phyloP scores from a whole-genome alignment of 345 rosid genomes.

The Pseudoturritis turrita region DNA sequence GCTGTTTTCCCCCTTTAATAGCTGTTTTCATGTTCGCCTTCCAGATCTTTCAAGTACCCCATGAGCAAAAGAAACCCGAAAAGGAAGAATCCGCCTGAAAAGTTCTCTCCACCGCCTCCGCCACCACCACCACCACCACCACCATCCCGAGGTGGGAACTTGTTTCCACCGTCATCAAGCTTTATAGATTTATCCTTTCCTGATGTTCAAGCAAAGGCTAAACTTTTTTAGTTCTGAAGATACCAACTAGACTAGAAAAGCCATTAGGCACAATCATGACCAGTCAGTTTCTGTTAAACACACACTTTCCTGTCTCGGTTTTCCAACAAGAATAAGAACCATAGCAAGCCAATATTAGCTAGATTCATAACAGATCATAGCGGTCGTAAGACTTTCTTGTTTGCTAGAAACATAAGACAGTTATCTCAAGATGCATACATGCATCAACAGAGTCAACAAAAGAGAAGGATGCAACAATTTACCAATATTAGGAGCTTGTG shows the following conservation, averaged over 20 bases:
- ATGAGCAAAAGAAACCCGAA: slow-evolving; percentile 82
- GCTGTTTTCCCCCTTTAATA: background rate
- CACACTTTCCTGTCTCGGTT: background rate
- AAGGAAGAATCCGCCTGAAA: slow-evolving; percentile 85
- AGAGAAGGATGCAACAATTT: slow-evolving; percentile 14
- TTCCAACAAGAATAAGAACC: background rate
- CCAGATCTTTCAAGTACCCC: slow-evolving; percentile 76
- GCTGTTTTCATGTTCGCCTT: slow-evolving; percentile 47
- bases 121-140: slow-evolving; percentile 81
- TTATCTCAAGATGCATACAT: background rate
- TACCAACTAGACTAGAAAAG: background rate
- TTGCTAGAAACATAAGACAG: background rate
- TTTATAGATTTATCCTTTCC: slow-evolving; percentile 53
- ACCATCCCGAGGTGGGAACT: slow-evolving; percentile 67
- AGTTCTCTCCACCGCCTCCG: slow-evolving; percentile 80
- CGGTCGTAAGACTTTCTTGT: background rate
- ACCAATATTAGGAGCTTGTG: slow-evolving; percentile 74
- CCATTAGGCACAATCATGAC: background rate
- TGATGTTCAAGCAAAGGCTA: slow-evolving; percentile 22
- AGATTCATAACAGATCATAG: slow-evolving; percentile 4
- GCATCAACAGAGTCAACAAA: background rate
- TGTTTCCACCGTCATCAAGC: slow-evolving; percentile 77
- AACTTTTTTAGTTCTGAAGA: background rate
- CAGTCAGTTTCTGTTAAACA: background rate
- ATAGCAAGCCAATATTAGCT: background rate